A percentile compares a stretch with the other conserved stretches of the same genome.
phyloP scores from a whole-genome alignment of 768 basidiomycete species.

The Trametes gibbosa region DNA sequence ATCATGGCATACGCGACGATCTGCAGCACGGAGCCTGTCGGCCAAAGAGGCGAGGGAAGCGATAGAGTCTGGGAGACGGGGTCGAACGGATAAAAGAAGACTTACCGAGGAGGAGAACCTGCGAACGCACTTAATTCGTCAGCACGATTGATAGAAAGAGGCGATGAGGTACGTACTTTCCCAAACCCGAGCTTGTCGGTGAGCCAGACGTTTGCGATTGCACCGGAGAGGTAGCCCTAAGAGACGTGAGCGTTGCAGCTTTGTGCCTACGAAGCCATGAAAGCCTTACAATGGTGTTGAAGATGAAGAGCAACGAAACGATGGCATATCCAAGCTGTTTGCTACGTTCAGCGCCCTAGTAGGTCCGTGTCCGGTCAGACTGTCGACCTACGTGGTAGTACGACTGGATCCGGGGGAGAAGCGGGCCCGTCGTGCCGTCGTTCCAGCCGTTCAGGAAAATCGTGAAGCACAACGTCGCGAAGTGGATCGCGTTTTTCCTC shows the following conservation, averaged over 20 bases:
- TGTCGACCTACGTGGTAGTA: conserved; percentile 41
- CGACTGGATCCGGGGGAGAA: conserved; percentile 68
- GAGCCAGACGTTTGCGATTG: conserved; percentile 46
- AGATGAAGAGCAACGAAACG: conserved; percentile 62
- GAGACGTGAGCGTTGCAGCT: neutral
- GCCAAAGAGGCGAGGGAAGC: neutral
- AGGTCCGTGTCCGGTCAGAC: too few relatives aligned
- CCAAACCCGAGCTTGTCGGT: conserved; percentile 48
- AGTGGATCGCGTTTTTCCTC: conserved; percentile 39
- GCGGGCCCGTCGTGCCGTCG: conserved; percentile 70
- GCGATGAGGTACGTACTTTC: conserved; percentile 32
- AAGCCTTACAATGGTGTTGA: conserved; percentile 39
- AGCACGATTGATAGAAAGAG: neutral
- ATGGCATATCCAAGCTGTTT: conserved; percentile 46
- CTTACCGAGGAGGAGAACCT: conserved; percentile 7
- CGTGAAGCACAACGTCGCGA: conserved; percentile 53
- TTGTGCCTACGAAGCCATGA: neutral
- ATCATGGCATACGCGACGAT: conserved; percentile 53
- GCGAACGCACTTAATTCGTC: neutral
- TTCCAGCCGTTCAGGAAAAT: conserved; percentile 73
- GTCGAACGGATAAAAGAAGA: too few relatives aligned
- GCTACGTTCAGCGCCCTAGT: neutral
- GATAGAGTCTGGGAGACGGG: neutral
- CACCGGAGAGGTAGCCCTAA: conserved; percentile 50
- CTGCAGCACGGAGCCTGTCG: conserved; percentile 51